Evolutionary conservation across 2,329 filamentous ascomycete genomes (phyloP), one percentile per base, ranked within the genome.

Genomic region (Cladosporium oxysporum): DNA sequence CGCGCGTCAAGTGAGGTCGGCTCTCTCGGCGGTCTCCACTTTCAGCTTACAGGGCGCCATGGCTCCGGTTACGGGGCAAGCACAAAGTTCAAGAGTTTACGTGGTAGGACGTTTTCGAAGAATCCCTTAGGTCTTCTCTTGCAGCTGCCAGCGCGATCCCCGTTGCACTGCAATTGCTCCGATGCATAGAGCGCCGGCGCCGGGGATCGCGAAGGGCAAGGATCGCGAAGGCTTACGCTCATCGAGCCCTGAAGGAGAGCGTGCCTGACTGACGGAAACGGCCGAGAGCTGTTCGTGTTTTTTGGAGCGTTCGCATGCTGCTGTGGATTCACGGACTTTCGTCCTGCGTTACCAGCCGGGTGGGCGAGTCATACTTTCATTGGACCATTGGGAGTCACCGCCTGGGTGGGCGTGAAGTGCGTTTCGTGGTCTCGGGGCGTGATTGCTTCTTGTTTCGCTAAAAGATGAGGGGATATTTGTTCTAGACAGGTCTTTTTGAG

Each of bases 401-500:
- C 41, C n/a, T 47, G n/a, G 37, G 6, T 3, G 5, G 35, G 35
- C 16, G 35, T 37, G n/a, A 44, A 18, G 37, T 44, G 18, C n/a
- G 37, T 44, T 47, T 23, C 18, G 41, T 21, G n/a, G 41, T 21
- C 29, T 57, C 33, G 55, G n/a, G 33, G 28, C 33, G 37, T 26
- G 21, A 23, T 41, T 35, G 26, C 47, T n/a, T 23, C 18, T 31
- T 8, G 16, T 57, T 31, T 57, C 52, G 55, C 55, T 58, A 41
- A 26, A 11, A 4, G 23, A 16, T 58, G 55, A 58, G 55, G 55
- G 55, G 55, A 58, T 41, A 10, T 3, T 58, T 58, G 55, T 58
- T 58, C 55, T 58, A 58, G 55, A 58, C 55, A 33, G 28, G 52
- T 55, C 52, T 44, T 44, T 44, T 21, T 5, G 52, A 55, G 28